Evolutionary conservation across 2,329 filamentous ascomycete species (phyloP).

Genomic region (Botrytis deweyae): DNA sequence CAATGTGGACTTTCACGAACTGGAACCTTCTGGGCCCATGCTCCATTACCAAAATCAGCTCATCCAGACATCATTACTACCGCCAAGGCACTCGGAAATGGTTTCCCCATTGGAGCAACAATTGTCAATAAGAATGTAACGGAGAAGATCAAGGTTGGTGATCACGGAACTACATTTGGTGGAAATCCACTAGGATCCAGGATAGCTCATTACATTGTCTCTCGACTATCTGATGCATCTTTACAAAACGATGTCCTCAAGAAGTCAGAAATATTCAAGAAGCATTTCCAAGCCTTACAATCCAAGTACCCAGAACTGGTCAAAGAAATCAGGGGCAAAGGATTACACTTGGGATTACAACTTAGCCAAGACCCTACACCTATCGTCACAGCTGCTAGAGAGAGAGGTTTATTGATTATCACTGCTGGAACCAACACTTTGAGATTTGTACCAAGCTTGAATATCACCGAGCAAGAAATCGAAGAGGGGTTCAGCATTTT

Average conservation of each 20-base stretch:
- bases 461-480: constrained; percentile 79
- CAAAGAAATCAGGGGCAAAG: constrained; percentile 76
- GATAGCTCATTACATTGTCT: constrained; percentile 82
- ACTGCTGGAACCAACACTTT: constrained; percentile 91
- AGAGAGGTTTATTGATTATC: constrained; percentile 85
- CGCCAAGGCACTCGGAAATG: constrained; percentile 94
- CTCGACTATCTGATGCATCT: constrained; percentile 66
- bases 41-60: constrained; percentile 68
- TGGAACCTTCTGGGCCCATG: constrained; percentile 87
- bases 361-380: constrained; percentile 68
- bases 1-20: constrained; percentile 91
- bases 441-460: constrained; percentile 84
- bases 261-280: constrained; percentile 62
- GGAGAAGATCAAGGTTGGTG: constrained; percentile 62
- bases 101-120: constrained; percentile 89
- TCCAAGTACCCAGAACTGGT: constrained; percentile 68
- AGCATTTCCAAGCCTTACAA: constrained; percentile 56
- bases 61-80: constrained; percentile 94
- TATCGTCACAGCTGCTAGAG: constrained; percentile 81
- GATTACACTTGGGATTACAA: constrained; percentile 85
- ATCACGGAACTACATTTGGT: constrained; percentile 74
- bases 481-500: constrained; percentile 73
- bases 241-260: constrained; percentile 68
- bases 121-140: constrained; percentile 61
- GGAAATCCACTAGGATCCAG: constrained; percentile 68